Evolutionary conservation across 2,329 filamentous ascomycete genomes (phyloP), one percentile per base, ranked within the genome.

Genomic region (Clonostachys byssicola): DNA sequence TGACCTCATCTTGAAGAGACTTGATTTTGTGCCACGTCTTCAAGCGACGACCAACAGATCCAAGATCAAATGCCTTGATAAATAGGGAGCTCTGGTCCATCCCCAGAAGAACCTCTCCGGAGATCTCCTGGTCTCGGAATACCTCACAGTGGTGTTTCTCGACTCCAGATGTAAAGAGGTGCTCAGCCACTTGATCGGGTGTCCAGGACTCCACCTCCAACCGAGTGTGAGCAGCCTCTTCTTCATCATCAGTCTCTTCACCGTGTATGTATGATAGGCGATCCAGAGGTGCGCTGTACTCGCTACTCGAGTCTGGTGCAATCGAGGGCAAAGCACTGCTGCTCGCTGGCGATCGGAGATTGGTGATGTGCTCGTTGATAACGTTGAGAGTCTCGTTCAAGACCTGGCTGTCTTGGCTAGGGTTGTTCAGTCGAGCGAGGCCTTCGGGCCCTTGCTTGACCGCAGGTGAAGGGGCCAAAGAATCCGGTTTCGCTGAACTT

Each of bases 21-120:
- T 95, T 95, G 65, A 97, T 92, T 67, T 94, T 96, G 67, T 96
- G 90, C 92, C 92, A 97, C 3, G 92, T 96, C 65, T 95, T 95
- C 51, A 97, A 70, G 51, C 92, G 81, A 48, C 89, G 81, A 9
- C 92, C 92, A 56, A 97, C 92, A 4, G 92, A 89, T 16, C 92
- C 92, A 54, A 97, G 77, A 56, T 96, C 89, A 57, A 96, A 95
- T 42, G 94, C 92, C 62, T 96, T 96, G 72, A 97, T 86, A 63
- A 96, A 95, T 14, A 97, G 77, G 38, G 94, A 95, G 48, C 89
- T 89, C 69, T 96, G 92, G 58, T 96, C 91, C 89, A 97, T 95
- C 46, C 89, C 89, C 45, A 99, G 71, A 38, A 99, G 71, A 5
- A 97, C 92, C 58, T 97, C 92, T 43, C 94, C 94, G 3, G 88